These are phyloP conservation scores for Dioscorea alata DNA, from an alignment of 106 monocot species.

Conservation along the genomic window DNA sequence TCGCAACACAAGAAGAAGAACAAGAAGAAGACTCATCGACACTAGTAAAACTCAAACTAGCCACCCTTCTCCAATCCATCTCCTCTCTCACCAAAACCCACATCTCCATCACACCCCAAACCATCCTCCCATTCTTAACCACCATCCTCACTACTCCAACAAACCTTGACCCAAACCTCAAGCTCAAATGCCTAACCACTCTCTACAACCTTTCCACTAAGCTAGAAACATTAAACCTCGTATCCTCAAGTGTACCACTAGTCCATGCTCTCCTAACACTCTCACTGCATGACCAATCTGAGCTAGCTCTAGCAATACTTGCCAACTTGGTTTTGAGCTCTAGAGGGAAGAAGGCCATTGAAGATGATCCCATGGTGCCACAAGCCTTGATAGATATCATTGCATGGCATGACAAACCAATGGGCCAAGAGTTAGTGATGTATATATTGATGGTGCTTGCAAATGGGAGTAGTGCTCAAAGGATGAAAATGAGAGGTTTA, in stretches of 20 bases:
- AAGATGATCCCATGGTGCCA: conserved; percentile 29
- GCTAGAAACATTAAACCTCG: conserved; percentile 37
- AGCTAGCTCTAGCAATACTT: conserved; percentile 34
- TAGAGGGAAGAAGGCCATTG: conserved; percentile 34
- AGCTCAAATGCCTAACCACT: conserved; percentile 27
- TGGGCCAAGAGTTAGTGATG: conserved; percentile 44
- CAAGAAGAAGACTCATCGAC: conserved; percentile 11
- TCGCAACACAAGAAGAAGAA: not conserved
- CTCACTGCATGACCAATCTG: conserved; percentile 10
- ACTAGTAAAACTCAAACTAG: conserved; percentile 15
- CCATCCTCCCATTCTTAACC: conserved; percentile 46
- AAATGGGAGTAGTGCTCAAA: conserved; percentile 18
- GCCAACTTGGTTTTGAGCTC: conserved; percentile 36
- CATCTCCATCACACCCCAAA: conserved; percentile 15
- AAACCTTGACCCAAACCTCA: conserved; percentile 4
- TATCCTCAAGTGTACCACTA: conserved; percentile 25
- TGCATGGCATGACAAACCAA: conserved; percentile 35
- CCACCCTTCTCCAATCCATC: conserved; percentile 52
- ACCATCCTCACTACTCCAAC: conserved; percentile 14
- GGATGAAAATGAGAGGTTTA: conserved; percentile 31
- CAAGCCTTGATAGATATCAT: conserved; percentile 35
- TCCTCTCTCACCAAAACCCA: conserved; percentile 54
- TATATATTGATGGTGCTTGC: conserved; percentile 60
- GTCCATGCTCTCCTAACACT: conserved; percentile 34
- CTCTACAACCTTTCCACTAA: conserved; percentile 60